These are phyloP conservation scores for Calonectria multiphialidica DNA, from an alignment of 2,329 filamentous ascomycete species.

Conservation along the genomic window DNA sequence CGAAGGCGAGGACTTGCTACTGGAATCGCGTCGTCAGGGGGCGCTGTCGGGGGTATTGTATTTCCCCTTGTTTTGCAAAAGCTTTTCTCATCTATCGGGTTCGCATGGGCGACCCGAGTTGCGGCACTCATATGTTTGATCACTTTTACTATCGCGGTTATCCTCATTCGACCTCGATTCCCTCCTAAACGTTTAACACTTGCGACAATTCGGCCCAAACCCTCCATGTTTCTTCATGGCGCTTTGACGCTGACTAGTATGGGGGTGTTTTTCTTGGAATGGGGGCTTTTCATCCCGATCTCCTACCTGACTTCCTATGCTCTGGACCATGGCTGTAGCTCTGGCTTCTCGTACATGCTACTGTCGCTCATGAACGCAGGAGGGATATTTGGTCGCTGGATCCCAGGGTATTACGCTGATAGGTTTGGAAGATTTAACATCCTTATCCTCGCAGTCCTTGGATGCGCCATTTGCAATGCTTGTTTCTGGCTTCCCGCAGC, in stretches of 20 bases:
- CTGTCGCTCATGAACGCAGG: constrained; percentile 82
- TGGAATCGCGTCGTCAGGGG: constrained; percentile 16
- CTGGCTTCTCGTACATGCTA: constrained; percentile 76
- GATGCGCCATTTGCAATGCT: constrained; percentile 61
- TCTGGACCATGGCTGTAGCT: constrained; percentile 39
- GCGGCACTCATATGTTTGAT: constrained; percentile 3
- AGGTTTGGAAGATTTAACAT: constrained; percentile 81
- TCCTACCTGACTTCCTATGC: constrained; percentile 79
- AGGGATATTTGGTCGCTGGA: constrained; percentile 78
- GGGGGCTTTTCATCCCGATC: constrained; percentile 78
- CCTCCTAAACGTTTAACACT: constrained; percentile 1
- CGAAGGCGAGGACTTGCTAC: constrained; percentile 13
- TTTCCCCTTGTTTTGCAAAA: constrained; percentile 18
- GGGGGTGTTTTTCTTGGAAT: constrained; percentile 75
- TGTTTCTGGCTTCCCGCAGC: constrained; percentile 75
- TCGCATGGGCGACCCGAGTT: constrained; percentile 10
- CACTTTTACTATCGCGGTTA: not conserved
- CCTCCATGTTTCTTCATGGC: constrained; percentile 24
- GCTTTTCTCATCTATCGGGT: constrained; percentile 11
- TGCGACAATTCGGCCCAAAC: constrained; percentile 9
- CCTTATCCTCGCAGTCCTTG: constrained; percentile 72
- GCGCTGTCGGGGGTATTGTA: constrained; percentile 14
- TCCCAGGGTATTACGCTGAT: constrained; percentile 81
- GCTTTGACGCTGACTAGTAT: constrained; percentile 69
- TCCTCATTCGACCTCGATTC: not conserved